phyloP scores from a whole-genome alignment of 2,329 filamentous ascomycete genomes.

The Leptographium wingfieldii region DNA sequence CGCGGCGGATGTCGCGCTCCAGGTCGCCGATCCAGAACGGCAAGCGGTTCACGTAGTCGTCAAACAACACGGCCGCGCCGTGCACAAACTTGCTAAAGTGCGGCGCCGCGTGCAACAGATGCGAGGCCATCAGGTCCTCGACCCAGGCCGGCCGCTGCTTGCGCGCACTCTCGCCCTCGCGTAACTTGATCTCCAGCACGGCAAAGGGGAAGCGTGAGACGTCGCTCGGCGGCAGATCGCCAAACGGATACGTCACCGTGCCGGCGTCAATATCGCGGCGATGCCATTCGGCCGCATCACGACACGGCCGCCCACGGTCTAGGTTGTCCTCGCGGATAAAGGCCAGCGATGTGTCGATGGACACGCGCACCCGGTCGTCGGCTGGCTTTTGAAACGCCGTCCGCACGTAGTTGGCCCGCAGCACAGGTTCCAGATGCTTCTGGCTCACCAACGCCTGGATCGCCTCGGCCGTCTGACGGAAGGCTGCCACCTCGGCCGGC shows the following conservation, averaged over 20 bases:
- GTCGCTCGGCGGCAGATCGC: conserved; percentile 77
- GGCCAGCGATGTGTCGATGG: conserved; percentile 83
- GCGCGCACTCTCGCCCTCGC: conserved; percentile 37
- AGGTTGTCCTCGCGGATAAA: conserved; percentile 72
- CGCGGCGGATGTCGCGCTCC: conserved; percentile 85
- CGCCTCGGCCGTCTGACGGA: conserved; percentile 59
- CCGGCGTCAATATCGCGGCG: conserved; percentile 75
- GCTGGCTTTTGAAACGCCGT: conserved; percentile 94
- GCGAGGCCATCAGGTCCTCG: conserved; percentile 80
- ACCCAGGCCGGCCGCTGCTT: conserved; percentile 77
- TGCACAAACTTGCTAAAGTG: conserved; percentile 97
- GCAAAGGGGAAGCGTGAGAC: conserved; percentile 84
- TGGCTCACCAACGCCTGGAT: conserved; percentile 72
- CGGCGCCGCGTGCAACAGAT: conserved; percentile 79
- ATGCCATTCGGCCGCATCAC: conserved; percentile 83
- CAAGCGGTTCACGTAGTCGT: conserved; percentile 89
- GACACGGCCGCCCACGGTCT: conserved; percentile 73
- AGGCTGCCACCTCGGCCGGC: conserved; percentile 50
- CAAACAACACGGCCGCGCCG: conserved; percentile 80
- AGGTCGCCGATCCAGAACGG: conserved; percentile 93
- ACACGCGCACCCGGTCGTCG: conserved; percentile 80
- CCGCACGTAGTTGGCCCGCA: conserved; percentile 86
- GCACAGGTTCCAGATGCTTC: conserved; percentile 65
- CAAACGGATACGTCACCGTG: conserved; percentile 78
- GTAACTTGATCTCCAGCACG: conserved; percentile 84